These are phyloP conservation scores for Auxenochlorella pyrenoidosa DNA, from an alignment of 139 green algal species.

Conservation along the genomic window DNA sequence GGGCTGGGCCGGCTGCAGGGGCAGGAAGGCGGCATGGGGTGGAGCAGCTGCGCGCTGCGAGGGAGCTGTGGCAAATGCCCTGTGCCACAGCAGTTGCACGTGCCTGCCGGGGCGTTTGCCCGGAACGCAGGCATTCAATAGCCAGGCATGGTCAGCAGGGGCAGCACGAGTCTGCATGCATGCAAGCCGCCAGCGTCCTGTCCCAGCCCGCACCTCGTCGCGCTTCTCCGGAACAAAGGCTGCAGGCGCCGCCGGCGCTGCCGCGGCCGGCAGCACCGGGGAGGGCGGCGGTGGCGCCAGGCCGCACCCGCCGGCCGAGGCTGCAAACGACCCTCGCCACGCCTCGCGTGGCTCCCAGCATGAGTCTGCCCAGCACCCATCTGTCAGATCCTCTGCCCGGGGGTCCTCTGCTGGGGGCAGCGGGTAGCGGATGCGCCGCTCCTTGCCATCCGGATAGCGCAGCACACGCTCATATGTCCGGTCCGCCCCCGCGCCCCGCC, in stretches of 20 bases:
- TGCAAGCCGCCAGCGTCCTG: background rate
- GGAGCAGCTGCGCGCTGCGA: no score
- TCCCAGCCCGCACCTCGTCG: background rate
- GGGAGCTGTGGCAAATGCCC: no score
- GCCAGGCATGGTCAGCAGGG: no score
- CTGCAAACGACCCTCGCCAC: background rate
- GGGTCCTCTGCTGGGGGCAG: background rate
- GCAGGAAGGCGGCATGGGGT: background rate
- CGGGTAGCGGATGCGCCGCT: conserved; percentile 65
- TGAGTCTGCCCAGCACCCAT: conserved; percentile 26
- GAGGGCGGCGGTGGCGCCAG: background rate
- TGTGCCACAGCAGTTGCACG: no score
- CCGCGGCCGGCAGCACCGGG: background rate
- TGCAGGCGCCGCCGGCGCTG: background rate
- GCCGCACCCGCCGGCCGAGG: background rate
- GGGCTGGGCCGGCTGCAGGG: conserved; percentile 5
- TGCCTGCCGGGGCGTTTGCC: no score
- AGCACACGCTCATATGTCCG: conserved; percentile 53
- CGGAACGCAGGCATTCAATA: no score
- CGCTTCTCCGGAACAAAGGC: background rate
- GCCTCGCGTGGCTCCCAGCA: conserved; percentile 12
- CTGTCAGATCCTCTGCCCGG: conserved; percentile 3
- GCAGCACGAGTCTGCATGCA: no score
- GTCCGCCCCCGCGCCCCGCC: conserved; percentile 8
- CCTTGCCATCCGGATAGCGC: conserved; percentile 65